A percentile compares a stretch with the other conserved stretches of the same genome.
phyloP scores from a whole-genome alignment of 768 basidiomycete species.

The Crassisporium funariophilum region DNA sequence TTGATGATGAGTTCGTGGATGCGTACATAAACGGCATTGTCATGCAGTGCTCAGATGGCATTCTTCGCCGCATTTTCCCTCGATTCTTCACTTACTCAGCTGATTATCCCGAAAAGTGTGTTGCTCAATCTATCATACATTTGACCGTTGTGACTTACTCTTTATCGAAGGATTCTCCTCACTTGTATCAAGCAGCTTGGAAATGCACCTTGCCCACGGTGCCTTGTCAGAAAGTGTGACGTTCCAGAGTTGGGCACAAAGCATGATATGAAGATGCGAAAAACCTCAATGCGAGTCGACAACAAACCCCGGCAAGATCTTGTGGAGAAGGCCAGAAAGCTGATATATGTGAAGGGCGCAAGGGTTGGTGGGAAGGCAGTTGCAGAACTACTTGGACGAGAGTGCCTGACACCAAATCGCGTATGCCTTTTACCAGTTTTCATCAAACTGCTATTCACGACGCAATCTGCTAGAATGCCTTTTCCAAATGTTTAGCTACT shows the following conservation, averaged over 20 bases:
- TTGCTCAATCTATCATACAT: background rate
- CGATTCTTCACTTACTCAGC: slow-evolving; percentile 39
- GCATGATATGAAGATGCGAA: slow-evolving; percentile 15
- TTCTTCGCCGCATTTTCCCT: slow-evolving; percentile 31
- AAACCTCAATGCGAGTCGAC: slow-evolving; percentile 7
- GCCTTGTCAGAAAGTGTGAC: slow-evolving; percentile 28
- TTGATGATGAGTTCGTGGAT: slow-evolving; percentile 34
- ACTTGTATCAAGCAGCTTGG: slow-evolving; percentile 33
- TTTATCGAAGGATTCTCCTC: slow-evolving; percentile 28
- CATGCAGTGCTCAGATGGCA: slow-evolving; percentile 31
- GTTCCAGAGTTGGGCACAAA: slow-evolving; percentile 29
- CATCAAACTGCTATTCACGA: background rate
- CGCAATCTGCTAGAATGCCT: slow-evolving; percentile 23
- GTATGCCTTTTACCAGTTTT: slow-evolving; percentile 6
- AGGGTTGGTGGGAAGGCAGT: slow-evolving; percentile 3
- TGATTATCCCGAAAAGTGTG: slow-evolving; percentile 44
- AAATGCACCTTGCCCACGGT: slow-evolving; percentile 36
- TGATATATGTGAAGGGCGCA: slow-evolving; percentile 12
- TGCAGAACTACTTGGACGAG: background rate
- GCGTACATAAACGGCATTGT: slow-evolving; percentile 38
- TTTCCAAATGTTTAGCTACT: slow-evolving; percentile 16
- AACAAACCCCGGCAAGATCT: background rate
- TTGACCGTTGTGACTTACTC: background rate
- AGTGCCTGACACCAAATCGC: slow-evolving; percentile 11
- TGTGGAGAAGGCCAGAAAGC: slow-evolving; percentile 3